Base-by-base conservation (phyloP, 306 rosid species). In the Acmispon strigosus region DNA sequence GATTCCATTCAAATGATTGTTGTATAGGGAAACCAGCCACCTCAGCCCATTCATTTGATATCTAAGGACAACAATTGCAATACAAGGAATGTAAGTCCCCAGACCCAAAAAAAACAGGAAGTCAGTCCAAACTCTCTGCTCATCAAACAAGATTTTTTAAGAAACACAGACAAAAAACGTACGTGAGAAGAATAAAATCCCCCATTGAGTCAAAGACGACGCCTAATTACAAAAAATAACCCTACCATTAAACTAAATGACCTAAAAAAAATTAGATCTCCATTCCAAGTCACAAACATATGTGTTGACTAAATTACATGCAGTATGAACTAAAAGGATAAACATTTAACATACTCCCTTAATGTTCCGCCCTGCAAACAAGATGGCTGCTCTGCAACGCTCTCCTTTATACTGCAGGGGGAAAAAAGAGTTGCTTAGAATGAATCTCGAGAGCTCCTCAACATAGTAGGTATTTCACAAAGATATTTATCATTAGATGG, bases 31-130 rank as follows among this genome's bases (percentile, higher is more conserved):
- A 77, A 95, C 96, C 82, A 95, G 70, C 99, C 99, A 95, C 82
- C 99, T 85, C 72, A 95, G 84, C 53, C 99, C 99, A 79, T 89
- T 95, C 99, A 95, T 91, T 87, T 91, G 99, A 84, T 95, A 95
- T 91, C 99, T 95, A 77, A 61, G 51, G 39, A 48, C 68, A 79
- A 82, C 81, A 78, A n/a, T 49, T 63, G 55, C n/a, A 74, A 78
- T 62, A 65, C 37, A 34, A 80, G 55, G 16, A 74, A 79, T 57
- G 57, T 32, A 69, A 82, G 64, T 61, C 63, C 19, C 8, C 55
- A 45, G n/a, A 54, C 17, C 42, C 17, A 17, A 39, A 32, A 64
- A 72, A 47, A 6, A 12, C n/a, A n/a, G 49, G 64, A 43, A 24
- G 58, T 29, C 47, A 76, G 66, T 64, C 69, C 51, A 71, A 75